Evolutionary conservation across 495 filamentous ascomycete genomes (phyloP).

Genomic region (Aspergillus incahuasiensis): DNA sequence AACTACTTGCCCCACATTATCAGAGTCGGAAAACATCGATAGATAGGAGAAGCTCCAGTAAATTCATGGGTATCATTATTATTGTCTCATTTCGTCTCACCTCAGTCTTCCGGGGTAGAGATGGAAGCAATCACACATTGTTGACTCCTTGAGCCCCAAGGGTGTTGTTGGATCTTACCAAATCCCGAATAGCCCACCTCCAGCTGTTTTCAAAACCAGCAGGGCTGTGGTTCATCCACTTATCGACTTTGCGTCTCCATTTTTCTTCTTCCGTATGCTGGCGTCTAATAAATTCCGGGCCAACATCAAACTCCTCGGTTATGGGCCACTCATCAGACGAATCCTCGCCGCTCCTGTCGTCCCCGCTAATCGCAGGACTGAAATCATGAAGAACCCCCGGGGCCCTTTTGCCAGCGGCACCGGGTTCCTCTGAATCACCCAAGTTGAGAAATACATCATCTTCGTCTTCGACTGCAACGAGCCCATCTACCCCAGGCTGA

Average conservation of each 20-base stretch:
- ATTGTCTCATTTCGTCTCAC: conserved; percentile 6
- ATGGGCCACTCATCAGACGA: conserved; percentile 72
- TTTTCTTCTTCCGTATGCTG: conserved; percentile 87
- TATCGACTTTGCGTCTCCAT: conserved; percentile 79
- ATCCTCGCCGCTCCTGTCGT: conserved; percentile 49
- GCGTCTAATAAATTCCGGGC: conserved; percentile 84
- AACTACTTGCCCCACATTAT: conserved; percentile 8
- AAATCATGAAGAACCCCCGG: conserved; percentile 27
- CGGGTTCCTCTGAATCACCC: conserved; percentile 60
- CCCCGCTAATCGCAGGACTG: conserved; percentile 37
- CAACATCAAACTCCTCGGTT: conserved; percentile 95
- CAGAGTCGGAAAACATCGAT: conserved; percentile 6
- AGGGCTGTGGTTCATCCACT: conserved; percentile 59
- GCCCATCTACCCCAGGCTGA: conserved; percentile 26
- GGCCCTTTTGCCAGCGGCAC: conserved; percentile 31
- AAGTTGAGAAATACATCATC: conserved; percentile 78
- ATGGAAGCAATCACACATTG: conserved; percentile 10
- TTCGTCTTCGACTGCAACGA: conserved; percentile 43
- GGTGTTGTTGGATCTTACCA: conserved; percentile 30
- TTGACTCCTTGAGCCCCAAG: conserved; percentile 15
- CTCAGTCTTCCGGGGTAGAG: not conserved
- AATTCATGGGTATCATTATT: conserved; percentile 16
- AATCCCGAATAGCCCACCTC: conserved; percentile 53
- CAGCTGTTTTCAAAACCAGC: conserved; percentile 41
- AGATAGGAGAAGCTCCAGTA: conserved; percentile 9